These are phyloP conservation scores for Ophiostoma pallidulum DNA, from an alignment of 2,329 filamentous ascomycete genomes.

Conservation along the genomic window DNA sequence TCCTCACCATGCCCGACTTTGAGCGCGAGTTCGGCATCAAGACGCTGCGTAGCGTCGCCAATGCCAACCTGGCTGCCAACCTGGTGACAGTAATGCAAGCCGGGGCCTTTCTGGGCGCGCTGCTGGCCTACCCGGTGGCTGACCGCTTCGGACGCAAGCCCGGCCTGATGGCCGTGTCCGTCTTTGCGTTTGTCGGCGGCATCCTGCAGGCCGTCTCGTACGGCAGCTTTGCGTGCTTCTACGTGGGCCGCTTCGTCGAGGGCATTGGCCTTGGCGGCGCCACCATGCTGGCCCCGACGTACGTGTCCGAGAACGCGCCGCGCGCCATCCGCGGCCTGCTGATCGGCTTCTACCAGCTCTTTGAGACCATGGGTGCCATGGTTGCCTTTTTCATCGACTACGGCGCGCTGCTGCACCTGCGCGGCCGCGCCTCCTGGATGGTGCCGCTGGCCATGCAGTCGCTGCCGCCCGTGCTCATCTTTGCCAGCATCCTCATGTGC, in stretches of 20 bases:
- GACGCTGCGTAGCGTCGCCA: slow-evolving; percentile 19
- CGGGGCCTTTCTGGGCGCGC: slow-evolving; percentile 19
- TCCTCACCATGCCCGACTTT: slow-evolving; percentile 20
- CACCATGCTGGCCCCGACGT: slow-evolving; percentile 50
- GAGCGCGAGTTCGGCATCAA: slow-evolving; percentile 41
- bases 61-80: slow-evolving; percentile 19
- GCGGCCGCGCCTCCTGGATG: slow-evolving; percentile 39
- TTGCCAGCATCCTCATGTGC: slow-evolving; percentile 46
- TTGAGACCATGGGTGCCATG: slow-evolving; percentile 43
- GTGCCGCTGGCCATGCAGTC: slow-evolving; percentile 49
- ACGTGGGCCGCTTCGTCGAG: slow-evolving; percentile 36
- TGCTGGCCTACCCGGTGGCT: slow-evolving; percentile 20
- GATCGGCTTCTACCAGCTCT: slow-evolving; percentile 52
- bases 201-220: slow-evolving; percentile 25
- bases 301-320: slow-evolving; percentile 51
- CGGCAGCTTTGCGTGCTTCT: slow-evolving; percentile 23
- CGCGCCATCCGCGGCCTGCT: slow-evolving; percentile 49
- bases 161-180: slow-evolving; percentile 21
- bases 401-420: slow-evolving; percentile 35
- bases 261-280: slow-evolving; percentile 42
- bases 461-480: slow-evolving; percentile 44
- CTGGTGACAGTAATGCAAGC: slow-evolving; percentile 21
- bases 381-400: slow-evolving; percentile 47
- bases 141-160: slow-evolving; percentile 26
- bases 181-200: slow-evolving; percentile 24